Evolutionary conservation across 2,329 filamentous ascomycete genomes (phyloP).

Genomic region (Calonectria multiphialidica): DNA sequence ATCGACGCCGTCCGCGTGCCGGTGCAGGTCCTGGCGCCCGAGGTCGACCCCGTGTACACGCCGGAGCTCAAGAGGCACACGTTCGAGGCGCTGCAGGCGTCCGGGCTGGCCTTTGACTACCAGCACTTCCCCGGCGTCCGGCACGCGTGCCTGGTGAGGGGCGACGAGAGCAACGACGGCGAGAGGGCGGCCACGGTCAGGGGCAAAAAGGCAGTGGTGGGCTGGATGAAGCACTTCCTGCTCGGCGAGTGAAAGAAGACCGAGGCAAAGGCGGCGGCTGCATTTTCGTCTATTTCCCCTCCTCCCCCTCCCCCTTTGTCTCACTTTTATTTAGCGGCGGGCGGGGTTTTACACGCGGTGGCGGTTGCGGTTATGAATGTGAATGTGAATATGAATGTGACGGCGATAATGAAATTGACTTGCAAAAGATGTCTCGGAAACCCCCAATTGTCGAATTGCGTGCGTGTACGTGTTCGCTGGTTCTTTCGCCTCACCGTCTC

Average conservation of each 20-base stretch:
- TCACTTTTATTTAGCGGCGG: neutral
- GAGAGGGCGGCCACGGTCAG: constrained; percentile 56
- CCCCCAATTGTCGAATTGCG: neutral
- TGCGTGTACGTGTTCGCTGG: neutral
- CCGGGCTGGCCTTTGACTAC: constrained; percentile 56
- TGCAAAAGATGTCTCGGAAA: neutral
- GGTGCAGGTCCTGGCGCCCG: constrained; percentile 63
- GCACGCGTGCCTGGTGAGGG: constrained; percentile 57
- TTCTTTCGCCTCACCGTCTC: neutral
- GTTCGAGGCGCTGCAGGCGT: constrained; percentile 50
- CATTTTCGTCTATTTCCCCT: neutral
- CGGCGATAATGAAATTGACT: neutral
- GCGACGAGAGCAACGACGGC: constrained; percentile 49
- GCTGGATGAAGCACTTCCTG: constrained; percentile 50
- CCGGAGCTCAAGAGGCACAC: constrained; percentile 56
- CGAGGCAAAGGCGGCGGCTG: neutral
- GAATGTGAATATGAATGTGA: neutral
- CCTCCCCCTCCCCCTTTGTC: too few species aligned
- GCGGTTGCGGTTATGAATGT: neutral
- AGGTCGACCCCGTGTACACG: constrained; percentile 56
- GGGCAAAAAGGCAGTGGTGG: constrained; percentile 57
- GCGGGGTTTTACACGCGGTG: neutral
- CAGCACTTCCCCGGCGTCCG: constrained; percentile 59
- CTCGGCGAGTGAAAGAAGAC: neutral
- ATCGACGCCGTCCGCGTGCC: constrained; percentile 61